Base-by-base conservation (phyloP, 2,329 filamentous ascomycete species). In the Alternaria panax region DNA sequence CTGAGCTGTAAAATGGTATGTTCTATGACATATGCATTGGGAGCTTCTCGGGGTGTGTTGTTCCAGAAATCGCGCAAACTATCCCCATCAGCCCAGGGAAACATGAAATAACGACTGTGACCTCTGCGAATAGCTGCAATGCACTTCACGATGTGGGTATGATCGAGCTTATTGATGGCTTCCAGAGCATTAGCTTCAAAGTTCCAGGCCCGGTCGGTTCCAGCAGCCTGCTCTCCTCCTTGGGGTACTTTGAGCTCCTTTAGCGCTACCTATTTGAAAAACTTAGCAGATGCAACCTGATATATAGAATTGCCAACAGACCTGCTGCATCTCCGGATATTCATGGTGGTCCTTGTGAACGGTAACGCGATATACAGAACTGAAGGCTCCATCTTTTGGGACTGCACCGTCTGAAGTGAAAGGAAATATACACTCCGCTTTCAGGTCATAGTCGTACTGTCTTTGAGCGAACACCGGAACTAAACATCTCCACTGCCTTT, bases 51-150 rank as follows among this genome's bases (percentile, higher is more conserved):
- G 11, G 50, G 28, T 11, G 20, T 47, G 1, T 41, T 30, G 2
- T 61, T 18, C 68, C 69, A 72, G 11, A 51, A 63, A 1, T 67
- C 51, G 6, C 60, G 57, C 1, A 62, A 28, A 16, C 24, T 62
- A 24, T 40, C 53, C 3, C 56, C 56, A 12, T 67, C 58, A 1
- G 69, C 69, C 69, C 69, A 72, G 11, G 55, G 42, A 22, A 71
- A 69, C 51, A 71, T 65, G 34, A 72, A 60, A 30, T 68, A 72
- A 2, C 60, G 66, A 36, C 45, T 56, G 2, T 67, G 43, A 4
- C 66, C 59, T 41, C 63, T 16, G 2, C 62, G 43, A 0, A 68
- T 58, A 3, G 67, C 65, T 4, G 65, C 57, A 27, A 68, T 50
- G 16, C 54, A 64, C 16, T 60, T 46, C 14, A 57, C 40, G 27